These are phyloP conservation scores for Trametopsis cervina DNA, from an alignment of 768 basidiomycete species.

Conservation along the genomic window DNA sequence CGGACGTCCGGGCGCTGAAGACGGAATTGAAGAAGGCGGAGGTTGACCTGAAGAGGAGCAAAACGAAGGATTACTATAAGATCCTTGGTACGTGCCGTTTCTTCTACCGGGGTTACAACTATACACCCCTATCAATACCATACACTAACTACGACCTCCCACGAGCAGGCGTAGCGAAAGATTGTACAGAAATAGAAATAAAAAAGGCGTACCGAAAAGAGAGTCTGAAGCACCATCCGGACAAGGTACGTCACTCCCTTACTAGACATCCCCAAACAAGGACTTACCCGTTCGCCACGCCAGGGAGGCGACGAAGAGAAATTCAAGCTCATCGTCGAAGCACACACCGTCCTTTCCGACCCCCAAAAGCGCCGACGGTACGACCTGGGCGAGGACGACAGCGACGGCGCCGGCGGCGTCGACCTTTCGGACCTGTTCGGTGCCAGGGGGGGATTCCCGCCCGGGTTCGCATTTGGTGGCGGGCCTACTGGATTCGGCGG, in stretches of 20 bases:
- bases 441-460: background rate
- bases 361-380: slow-evolving; percentile 65
- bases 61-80: slow-evolving; percentile 88
- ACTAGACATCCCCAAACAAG: background rate
- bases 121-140: too few species aligned
- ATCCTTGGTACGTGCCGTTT: slow-evolving; percentile 40
- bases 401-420: slow-evolving; percentile 30
- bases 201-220: slow-evolving; percentile 90
- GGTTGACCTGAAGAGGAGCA: slow-evolving; percentile 75
- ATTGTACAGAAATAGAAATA: slow-evolving; percentile 65
- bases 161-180: slow-evolving; percentile 46
- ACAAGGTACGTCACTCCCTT: slow-evolving; percentile 47
- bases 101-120: background rate
- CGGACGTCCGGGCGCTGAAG: slow-evolving; percentile 54
- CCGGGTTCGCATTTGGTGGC: slow-evolving; percentile 37
- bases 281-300: background rate
- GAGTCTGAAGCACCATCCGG: slow-evolving; percentile 79
- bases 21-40: slow-evolving; percentile 77
- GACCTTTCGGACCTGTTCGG: slow-evolving; percentile 59
- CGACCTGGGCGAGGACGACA: slow-evolving; percentile 75
- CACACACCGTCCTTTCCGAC: slow-evolving; percentile 77
- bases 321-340: slow-evolving; percentile 87
- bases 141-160: too few species aligned
- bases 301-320: slow-evolving; percentile 94
- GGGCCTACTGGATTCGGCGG: slow-evolving; percentile 29